A percentile compares a stretch with the other conserved stretches of the same genome.
phyloP scores from a whole-genome alignment of 768 basidiomycete species.

The Lentinula sp. region DNA sequence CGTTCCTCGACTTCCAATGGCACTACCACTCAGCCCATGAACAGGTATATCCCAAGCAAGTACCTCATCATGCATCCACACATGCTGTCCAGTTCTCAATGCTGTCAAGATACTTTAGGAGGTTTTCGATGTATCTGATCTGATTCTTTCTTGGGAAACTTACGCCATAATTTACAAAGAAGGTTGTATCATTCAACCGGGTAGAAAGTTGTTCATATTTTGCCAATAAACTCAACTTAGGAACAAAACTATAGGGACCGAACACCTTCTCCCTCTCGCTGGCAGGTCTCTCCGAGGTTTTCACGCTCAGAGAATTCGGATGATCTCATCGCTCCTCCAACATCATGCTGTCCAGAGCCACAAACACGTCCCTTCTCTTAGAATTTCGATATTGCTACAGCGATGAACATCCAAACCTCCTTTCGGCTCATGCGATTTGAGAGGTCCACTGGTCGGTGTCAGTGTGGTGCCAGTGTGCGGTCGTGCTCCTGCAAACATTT shows the following conservation, averaged over 20 bases:
- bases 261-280: background rate
- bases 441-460: too few species aligned
- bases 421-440: background rate
- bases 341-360: background rate
- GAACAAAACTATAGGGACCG: background rate
- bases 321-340: background rate
- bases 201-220: background rate
- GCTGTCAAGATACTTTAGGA: background rate
- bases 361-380: background rate
- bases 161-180: background rate
- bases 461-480: too few species aligned
- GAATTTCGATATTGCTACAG: background rate
- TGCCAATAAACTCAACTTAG: background rate
- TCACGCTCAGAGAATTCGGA: background rate
- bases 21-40: background rate
- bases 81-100: background rate
- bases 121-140: background rate
- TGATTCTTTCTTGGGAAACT: background rate
- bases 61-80: background rate
- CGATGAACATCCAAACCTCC: background rate
- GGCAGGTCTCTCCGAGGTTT: background rate
- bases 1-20: background rate
- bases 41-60: background rate
- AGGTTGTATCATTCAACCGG: background rate
- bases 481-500: too few species aligned